phyloP scores from a whole-genome alignment of 805 yeast species.

The Diddensiella caesifluorescens region DNA sequence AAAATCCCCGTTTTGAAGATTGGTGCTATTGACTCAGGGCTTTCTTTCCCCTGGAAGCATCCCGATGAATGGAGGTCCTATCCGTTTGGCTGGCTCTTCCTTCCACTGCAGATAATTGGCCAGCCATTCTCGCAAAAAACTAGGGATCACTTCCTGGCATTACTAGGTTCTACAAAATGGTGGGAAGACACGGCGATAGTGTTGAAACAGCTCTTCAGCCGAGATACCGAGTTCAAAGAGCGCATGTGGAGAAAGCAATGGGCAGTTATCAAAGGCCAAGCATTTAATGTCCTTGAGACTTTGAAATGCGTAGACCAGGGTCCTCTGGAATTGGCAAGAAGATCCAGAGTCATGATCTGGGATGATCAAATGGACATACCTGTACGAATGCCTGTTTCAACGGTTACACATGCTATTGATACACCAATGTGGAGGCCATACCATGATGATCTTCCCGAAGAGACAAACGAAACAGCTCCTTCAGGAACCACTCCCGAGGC shows the following conservation, averaged over 20 bases:
- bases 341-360: constrained; percentile 51
- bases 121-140: constrained; percentile 58
- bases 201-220: constrained; percentile 45
- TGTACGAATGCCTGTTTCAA: constrained; percentile 34
- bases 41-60: constrained; percentile 76
- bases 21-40: constrained; percentile 73
- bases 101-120: constrained; percentile 59
- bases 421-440: constrained; percentile 30
- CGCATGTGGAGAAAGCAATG: constrained; percentile 64
- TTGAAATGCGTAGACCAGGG: constrained; percentile 54
- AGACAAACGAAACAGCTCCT: neutral
- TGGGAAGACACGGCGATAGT: constrained; percentile 57
- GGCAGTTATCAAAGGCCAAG: constrained; percentile 71
- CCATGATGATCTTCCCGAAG: neutral
- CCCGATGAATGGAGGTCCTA: constrained; percentile 79
- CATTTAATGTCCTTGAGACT: constrained; percentile 67
- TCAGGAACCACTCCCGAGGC: neutral
- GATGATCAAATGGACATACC: constrained; percentile 63
- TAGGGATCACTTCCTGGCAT: constrained; percentile 49
- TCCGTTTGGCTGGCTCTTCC: constrained; percentile 72
- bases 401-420: constrained; percentile 41
- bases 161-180: constrained; percentile 59
- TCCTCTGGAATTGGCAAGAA: constrained; percentile 59
- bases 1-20: constrained; percentile 42
- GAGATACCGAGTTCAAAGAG: constrained; percentile 58